Evolutionary conservation across 164 flowering plant genomes (phyloP), one percentile per base, ranked within the genome.

Genomic region (Saururus chinensis): DNA sequence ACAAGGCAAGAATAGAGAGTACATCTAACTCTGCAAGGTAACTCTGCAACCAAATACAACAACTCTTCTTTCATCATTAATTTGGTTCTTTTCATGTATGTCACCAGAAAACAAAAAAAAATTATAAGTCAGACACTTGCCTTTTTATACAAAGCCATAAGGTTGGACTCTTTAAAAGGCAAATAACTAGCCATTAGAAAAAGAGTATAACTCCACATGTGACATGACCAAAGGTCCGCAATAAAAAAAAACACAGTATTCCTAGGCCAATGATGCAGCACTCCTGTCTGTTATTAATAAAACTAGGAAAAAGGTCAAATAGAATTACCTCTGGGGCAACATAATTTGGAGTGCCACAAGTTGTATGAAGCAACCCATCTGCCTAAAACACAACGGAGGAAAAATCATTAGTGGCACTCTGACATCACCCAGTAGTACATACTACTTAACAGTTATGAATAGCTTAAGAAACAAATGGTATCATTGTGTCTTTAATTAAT

Each of bases 311-410:
- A 42, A 10, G 49, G 49, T 42, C 49, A 4, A 4, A 9, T 1
- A 14, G 1, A 41, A 52, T 63, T 79, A 92, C 98, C 98, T 92
- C 98, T 11, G 98, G 98, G 60, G 98, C 98, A 73, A 92, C 98
- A 79, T 92, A 92, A 73, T 92, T 92, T 62, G 98, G 98, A 4
- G 98, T 92, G 57, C 98, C 98, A 73, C 98, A 89, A 24, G 93
- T 89, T 20, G 98, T 92, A 69, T 92, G 89, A 66, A 92, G 96
- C 62, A 92, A 72, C 0, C 98, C 98, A 79, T 92, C 96, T 68
- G 82, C 97, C 98, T 92, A 73, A 55, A 55, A 26, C 57, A 22
- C 12, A 55, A 8, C 10, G 42, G 9, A 42, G 49, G 9, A 42
- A 9, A 1, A 42, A 10, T 10, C 17, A 42, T 42, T 14, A 42